A percentile compares a stretch with the other conserved stretches of the same genome.
phyloP scores from a whole-genome alignment of 169 alveolate species.

The Theileria luwenshuni region DNA sequence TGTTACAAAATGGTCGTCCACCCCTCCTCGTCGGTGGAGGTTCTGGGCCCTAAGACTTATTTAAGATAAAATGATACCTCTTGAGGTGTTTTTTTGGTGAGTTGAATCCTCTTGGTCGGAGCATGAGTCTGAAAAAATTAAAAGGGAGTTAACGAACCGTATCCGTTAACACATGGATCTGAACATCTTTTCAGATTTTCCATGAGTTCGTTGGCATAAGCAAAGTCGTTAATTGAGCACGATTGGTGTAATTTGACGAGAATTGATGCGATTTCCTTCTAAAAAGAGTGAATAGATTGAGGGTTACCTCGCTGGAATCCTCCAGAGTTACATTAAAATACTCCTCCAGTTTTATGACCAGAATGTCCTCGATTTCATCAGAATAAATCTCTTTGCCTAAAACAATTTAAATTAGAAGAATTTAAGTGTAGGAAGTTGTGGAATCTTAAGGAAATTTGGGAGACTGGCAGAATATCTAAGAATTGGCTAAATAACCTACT shows the following conservation, averaged over 20 bases:
- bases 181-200: constrained; percentile 45
- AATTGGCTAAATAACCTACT: constrained; percentile 19
- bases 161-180: background rate
- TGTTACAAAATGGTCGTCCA: constrained; percentile 23
- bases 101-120: constrained; percentile 17
- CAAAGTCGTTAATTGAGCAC: constrained; percentile 33
- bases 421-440: background rate
- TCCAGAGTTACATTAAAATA: constrained; percentile 52
- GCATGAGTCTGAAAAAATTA: constrained; percentile 15
- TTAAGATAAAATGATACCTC: background rate
- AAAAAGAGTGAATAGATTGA: background rate
- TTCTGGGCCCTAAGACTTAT: background rate
- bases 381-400: constrained; percentile 43
- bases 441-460: background rate
- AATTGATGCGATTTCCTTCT: constrained; percentile 58
- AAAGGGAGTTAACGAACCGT: constrained; percentile 11
- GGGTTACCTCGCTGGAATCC: constrained; percentile 61
- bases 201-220: constrained; percentile 42
- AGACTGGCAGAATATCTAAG: constrained; percentile 2
- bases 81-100: background rate
- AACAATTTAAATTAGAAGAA: background rate
- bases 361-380: constrained; percentile 59
- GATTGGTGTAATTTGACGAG: constrained; percentile 47
- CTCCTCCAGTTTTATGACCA: constrained; percentile 43
- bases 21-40: constrained; percentile 18